Evolutionary conservation across 2,329 filamentous ascomycete genomes (phyloP).

Genomic region (Claviceps africana): DNA sequence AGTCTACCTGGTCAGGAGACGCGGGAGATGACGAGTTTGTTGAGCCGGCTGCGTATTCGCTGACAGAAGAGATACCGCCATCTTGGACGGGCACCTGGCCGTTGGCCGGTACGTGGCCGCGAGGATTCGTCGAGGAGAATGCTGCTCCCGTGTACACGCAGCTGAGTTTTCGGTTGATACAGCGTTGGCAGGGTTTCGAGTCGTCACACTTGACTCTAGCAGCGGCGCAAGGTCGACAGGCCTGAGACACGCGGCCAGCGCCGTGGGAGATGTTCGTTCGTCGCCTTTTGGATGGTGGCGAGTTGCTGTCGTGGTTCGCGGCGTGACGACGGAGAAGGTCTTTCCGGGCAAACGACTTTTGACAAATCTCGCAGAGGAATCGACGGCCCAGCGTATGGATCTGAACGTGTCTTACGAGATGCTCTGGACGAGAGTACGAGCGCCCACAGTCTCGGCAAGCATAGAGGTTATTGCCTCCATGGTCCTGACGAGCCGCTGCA

Average conservation of each 20-base stretch:
- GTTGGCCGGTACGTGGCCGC: constrained; percentile 28
- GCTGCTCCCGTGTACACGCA: constrained; percentile 27
- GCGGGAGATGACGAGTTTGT: constrained; percentile 10
- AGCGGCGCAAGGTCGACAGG: constrained; percentile 35
- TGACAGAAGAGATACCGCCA: constrained; percentile 1
- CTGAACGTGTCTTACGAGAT: constrained; percentile 37
- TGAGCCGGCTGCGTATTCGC: constrained; percentile 1
- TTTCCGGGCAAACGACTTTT: constrained; percentile 39
- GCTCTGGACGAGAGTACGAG: constrained; percentile 38
- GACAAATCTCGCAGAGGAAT: constrained; percentile 35
- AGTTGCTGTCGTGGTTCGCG: constrained; percentile 35
- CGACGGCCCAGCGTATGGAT: constrained; percentile 36
- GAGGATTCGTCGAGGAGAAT: constrained; percentile 28
- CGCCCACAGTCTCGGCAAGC: constrained; percentile 38
- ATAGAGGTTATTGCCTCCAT: constrained; percentile 24
- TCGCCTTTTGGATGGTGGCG: constrained; percentile 31
- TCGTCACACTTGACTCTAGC: constrained; percentile 43
- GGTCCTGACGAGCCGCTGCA: constrained; percentile 7
- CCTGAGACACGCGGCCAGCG: constrained; percentile 36
- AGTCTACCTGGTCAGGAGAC: constrained; percentile 10
- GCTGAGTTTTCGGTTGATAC: constrained; percentile 29
- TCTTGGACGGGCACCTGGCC: constrained; percentile 13
- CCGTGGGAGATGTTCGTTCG: constrained; percentile 30
- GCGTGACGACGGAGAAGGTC: constrained; percentile 39
- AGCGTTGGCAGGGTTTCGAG: constrained; percentile 38